phyloP scores from a whole-genome alignment of 225 moss, liverwort and hornwort genomes.

The Polytrichum formosum region DNA sequence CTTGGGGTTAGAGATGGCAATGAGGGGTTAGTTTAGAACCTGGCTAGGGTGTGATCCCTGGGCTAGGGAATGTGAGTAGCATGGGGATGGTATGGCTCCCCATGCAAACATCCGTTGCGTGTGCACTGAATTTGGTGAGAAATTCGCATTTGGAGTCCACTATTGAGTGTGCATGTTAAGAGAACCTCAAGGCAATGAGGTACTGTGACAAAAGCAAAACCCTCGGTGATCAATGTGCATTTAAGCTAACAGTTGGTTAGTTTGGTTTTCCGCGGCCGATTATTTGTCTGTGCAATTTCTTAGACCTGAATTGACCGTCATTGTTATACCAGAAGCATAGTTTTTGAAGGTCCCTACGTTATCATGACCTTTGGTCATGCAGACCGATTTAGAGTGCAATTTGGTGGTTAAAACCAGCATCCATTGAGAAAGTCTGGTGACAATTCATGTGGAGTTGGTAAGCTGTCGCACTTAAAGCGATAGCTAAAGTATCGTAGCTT shows the following conservation, averaged over 20 bases:
- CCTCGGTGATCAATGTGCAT: slow-evolving; percentile 1
- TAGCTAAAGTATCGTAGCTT: neutral
- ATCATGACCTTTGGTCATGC: neutral
- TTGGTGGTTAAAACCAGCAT: slow-evolving; percentile 1
- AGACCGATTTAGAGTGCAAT: neutral
- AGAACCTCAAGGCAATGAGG: neutral
- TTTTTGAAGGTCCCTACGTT: neutral
- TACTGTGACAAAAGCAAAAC: neutral
- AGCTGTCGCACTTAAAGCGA: neutral
- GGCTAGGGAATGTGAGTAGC: neutral
- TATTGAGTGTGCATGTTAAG: neutral
- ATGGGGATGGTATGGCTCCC: neutral
- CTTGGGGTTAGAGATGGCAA: slow-evolving; percentile 4
- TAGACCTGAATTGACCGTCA: slow-evolving; percentile 1
- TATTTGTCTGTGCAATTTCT: neutral
- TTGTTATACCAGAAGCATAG: neutral
- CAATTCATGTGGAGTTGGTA: neutral
- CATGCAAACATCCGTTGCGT: neutral
- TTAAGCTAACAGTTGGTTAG: neutral
- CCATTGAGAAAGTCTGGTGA: neutral
- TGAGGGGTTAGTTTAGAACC: neutral
- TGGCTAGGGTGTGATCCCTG: neutral
- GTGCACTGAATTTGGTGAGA: slow-evolving; percentile 3
- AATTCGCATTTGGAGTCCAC: neutral
- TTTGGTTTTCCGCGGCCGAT: neutral